Conservation (phyloP, 331 rosid genomes). For the Acacia pycnantha region DNA sequence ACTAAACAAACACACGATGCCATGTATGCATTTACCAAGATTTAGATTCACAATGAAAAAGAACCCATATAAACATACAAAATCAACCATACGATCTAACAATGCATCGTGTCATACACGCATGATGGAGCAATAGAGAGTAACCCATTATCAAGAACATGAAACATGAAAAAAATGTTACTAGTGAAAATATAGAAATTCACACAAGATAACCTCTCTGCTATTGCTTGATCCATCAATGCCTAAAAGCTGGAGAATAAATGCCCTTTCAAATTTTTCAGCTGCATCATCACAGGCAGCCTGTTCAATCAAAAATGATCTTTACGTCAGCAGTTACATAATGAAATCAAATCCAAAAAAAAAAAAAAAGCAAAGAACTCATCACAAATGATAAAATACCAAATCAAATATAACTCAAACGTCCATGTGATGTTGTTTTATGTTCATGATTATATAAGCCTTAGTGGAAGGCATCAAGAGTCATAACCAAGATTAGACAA, state of each 20-base stretch:
- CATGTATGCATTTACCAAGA: neutral
- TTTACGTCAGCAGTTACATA: constrained; percentile 23
- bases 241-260: constrained; percentile 66
- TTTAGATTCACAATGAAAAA: constrained; percentile 21
- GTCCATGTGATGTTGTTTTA: neutral
- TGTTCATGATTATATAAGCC: neutral
- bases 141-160: neutral
- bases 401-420: neutral
- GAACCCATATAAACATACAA: neutral
- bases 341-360: neutral
- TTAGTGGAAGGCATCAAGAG: neutral
- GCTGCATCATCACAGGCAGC: constrained; percentile 73
- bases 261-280: constrained; percentile 76
- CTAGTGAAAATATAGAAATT: neutral
- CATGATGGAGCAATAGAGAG: constrained; percentile 2
- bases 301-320: constrained; percentile 41
- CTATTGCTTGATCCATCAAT: constrained; percentile 53
- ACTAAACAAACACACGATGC: constrained; percentile 16
- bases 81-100: neutral
- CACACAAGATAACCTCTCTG: constrained; percentile 65
- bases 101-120: neutral
- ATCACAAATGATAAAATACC: neutral
- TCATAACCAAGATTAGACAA: neutral
- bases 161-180: neutral
- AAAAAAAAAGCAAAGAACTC: neutral